These are phyloP conservation scores for Graphium sp. DNA, from an alignment of 2,329 filamentous ascomycete genomes.

Conservation along the genomic window DNA sequence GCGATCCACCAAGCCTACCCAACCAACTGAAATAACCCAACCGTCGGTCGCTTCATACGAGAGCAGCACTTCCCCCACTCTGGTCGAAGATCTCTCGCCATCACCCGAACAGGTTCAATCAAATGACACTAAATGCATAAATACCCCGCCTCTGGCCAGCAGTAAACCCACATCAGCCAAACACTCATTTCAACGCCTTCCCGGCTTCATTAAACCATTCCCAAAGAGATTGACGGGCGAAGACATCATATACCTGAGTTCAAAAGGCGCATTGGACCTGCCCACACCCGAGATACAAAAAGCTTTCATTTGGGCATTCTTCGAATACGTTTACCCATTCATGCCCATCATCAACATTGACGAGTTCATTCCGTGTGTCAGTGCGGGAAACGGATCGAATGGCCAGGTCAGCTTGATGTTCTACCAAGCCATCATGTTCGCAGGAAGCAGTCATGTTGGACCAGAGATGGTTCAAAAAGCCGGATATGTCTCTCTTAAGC, in stretches of 20 bases:
- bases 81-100: too few species aligned
- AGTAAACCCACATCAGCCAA: too few species aligned
- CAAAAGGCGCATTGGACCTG: conserved; percentile 46
- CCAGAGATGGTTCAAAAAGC: conserved; percentile 40
- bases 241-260: conserved; percentile 44
- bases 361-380: conserved; percentile 20
- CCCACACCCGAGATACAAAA: conserved; percentile 37
- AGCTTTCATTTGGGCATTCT: conserved; percentile 43
- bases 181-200: too few species aligned
- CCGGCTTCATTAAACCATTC: conserved; percentile 38
- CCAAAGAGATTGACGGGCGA: conserved; percentile 40
- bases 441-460: conserved; percentile 46
- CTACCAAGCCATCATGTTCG: conserved; percentile 55
- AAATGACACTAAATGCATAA: too few species aligned
- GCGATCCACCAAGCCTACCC: too few species aligned
- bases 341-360: conserved; percentile 43
- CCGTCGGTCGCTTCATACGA: too few species aligned
- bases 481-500: conserved; percentile 42
- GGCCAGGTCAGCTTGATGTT: conserved; percentile 43
- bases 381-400: conserved; percentile 31
- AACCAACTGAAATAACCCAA: too few species aligned
- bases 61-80: too few species aligned
- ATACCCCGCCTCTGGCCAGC: too few species aligned
- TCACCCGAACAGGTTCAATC: too few species aligned
- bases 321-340: conserved; percentile 50